Evolutionary conservation across 495 filamentous ascomycete genomes (phyloP).

Genomic region (Coniosporium apollinis): DNA sequence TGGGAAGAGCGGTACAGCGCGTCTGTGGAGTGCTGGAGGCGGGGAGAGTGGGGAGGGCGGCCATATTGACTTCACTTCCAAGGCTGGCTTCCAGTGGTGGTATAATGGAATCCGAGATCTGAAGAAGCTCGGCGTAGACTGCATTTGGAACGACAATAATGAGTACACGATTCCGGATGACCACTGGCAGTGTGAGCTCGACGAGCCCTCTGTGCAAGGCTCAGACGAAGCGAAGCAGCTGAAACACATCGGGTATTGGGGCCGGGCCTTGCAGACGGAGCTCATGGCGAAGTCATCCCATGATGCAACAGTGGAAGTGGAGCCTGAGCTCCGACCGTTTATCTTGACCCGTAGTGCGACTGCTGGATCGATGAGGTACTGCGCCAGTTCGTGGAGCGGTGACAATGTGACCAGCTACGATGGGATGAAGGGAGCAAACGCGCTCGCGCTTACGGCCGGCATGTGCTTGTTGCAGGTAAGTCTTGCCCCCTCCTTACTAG

Average conservation of each 20-base stretch:
- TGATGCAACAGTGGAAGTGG: constrained; percentile 38
- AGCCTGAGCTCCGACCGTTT: constrained; percentile 41
- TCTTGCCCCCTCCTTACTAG: not conserved
- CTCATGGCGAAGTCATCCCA: constrained; percentile 49
- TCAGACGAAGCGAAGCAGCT: constrained; percentile 1
- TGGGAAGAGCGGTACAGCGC: constrained; percentile 34
- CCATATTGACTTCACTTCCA: constrained; percentile 52
- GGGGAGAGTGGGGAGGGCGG: constrained; percentile 50
- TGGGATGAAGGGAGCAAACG: constrained; percentile 49
- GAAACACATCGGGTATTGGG: constrained; percentile 42
- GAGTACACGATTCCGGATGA: constrained; percentile 52
- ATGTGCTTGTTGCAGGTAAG: constrained; percentile 42
- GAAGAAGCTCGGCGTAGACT: constrained; percentile 44
- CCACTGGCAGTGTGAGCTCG: constrained; percentile 41
- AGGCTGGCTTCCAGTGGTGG: constrained; percentile 50
- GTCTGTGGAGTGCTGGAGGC: constrained; percentile 51
- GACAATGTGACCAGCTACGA: constrained; percentile 29
- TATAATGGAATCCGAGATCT: constrained; percentile 43
- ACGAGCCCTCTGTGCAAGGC: constrained; percentile 11
- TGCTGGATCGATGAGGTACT: constrained; percentile 48
- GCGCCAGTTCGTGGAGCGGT: constrained; percentile 44
- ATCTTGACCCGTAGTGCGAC: constrained; percentile 52
- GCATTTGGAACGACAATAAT: constrained; percentile 65
- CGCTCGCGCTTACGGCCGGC: constrained; percentile 46
- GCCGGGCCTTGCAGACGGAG: constrained; percentile 45